A percentile compares a stretch with the other conserved stretches of the same genome.
Evolutionary conservation across 371 early-diverging fungal species (phyloP).

Genomic region (Mucor irregularis): DNA sequence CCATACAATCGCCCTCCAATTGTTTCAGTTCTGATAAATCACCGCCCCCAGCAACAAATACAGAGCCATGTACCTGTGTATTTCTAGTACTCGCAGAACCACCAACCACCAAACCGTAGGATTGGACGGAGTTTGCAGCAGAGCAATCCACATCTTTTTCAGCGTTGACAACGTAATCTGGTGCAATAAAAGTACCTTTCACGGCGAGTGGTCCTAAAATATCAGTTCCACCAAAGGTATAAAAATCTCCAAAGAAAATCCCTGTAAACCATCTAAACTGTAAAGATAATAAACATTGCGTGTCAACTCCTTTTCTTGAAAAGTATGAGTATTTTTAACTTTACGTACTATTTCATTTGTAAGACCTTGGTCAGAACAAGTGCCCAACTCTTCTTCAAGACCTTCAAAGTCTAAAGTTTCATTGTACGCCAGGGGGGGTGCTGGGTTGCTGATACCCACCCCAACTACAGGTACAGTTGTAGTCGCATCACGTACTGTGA

Average conservation of each 20-base stretch:
- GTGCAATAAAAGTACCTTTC: constrained; percentile 13
- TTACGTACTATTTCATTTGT: no score
- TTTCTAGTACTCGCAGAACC: background rate
- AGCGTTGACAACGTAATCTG: constrained; percentile 19
- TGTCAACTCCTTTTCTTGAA: background rate
- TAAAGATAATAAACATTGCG: background rate
- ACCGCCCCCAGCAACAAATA: background rate
- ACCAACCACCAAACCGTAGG: constrained; percentile 6
- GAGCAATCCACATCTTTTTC: constrained; percentile 5
- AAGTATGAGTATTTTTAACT: no score
- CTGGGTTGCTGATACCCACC: no score
- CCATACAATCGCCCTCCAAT: background rate
- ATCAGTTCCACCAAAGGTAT: constrained; percentile 14
- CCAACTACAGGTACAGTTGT: no score
- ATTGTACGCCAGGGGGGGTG: no score
- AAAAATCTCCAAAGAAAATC: constrained; percentile 25
- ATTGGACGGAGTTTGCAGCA: background rate
- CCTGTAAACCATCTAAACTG: constrained; percentile 23
- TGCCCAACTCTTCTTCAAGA: no score
- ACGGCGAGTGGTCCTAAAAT: constrained; percentile 29
- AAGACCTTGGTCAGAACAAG: no score
- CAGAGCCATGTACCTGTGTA: constrained; percentile 6
- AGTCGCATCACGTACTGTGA: no score
- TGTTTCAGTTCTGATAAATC: background rate
- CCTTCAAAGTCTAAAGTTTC: no score